Evolutionary conservation across 768 basidiomycete species (phyloP).

Genomic region (Suillus weaverae): DNA sequence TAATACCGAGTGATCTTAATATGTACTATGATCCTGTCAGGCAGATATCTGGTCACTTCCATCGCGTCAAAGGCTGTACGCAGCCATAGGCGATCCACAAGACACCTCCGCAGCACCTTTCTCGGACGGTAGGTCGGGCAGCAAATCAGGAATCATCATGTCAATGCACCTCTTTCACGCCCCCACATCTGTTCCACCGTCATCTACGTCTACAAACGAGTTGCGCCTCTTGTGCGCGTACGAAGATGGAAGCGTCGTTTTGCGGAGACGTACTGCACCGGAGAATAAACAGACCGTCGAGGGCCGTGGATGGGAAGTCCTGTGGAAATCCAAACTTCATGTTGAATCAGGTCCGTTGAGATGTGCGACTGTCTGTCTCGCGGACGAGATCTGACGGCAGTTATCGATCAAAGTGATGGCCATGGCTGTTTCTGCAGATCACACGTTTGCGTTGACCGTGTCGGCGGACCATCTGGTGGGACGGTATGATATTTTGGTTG

Average conservation of each 20-base stretch:
- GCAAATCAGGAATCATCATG: slow-evolving; percentile 85
- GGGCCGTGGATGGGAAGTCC: slow-evolving; percentile 68
- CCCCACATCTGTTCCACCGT: slow-evolving; percentile 29
- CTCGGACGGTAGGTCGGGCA: slow-evolving; percentile 38
- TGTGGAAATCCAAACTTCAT: slow-evolving; percentile 70
- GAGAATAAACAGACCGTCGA: slow-evolving; percentile 50
- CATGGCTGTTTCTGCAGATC: slow-evolving; percentile 65
- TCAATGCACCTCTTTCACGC: slow-evolving; percentile 64
- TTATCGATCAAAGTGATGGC: slow-evolving; percentile 67
- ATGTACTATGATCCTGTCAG: slow-evolving; percentile 36
- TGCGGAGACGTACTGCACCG: slow-evolving; percentile 51
- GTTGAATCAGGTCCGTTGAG: slow-evolving; percentile 62
- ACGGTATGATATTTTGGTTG: slow-evolving; percentile 57
- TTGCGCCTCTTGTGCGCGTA: slow-evolving; percentile 73
- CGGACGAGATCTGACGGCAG: neutral
- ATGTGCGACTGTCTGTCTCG: neutral
- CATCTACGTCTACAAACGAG: slow-evolving; percentile 33
- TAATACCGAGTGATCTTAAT: neutral
- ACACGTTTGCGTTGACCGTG: slow-evolving; percentile 64
- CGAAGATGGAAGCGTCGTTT: slow-evolving; percentile 78
- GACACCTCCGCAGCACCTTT: slow-evolving; percentile 23
- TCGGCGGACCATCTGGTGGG: slow-evolving; percentile 53
- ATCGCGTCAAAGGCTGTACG: slow-evolving; percentile 65
- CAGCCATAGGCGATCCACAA: slow-evolving; percentile 70
- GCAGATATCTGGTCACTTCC: slow-evolving; percentile 88